These are phyloP conservation scores for Ustilago shanxiensis DNA, from an alignment of 1,284 basidiomycete genomes.

Conservation along the genomic window DNA sequence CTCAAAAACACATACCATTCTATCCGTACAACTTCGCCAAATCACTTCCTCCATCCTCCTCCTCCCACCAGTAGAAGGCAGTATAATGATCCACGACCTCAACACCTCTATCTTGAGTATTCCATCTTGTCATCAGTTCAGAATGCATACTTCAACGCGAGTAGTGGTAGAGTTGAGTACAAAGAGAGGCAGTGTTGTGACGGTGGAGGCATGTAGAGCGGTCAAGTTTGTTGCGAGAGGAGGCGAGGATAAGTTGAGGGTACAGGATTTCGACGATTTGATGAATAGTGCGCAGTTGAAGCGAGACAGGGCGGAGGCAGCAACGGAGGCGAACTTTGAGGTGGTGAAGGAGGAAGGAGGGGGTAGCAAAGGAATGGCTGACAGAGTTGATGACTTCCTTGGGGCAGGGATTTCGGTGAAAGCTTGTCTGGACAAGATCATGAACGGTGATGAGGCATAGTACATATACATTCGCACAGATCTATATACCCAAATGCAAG, in stretches of 20 bases:
- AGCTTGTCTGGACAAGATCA: conserved; percentile 5
- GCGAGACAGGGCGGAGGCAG: background rate
- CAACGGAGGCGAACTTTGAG: conserved; percentile 5
- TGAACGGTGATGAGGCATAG: background rate
- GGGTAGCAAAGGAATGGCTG: background rate
- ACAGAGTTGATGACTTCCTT: background rate
- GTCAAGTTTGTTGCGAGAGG: conserved; percentile 16
- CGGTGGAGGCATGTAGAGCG: conserved; percentile 24
- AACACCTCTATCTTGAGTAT: conserved; percentile 11
- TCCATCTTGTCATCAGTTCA: conserved; percentile 37
- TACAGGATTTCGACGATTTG: conserved; percentile 52
- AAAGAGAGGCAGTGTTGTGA: conserved; percentile 29
- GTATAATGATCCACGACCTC: conserved; percentile 43
- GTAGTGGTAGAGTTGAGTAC: conserved; percentile 26
- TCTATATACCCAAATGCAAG: conserved; percentile 1
- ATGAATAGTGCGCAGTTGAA: conserved; percentile 35
- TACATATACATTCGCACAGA: too few species aligned
- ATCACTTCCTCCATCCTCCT: conserved; percentile 28
- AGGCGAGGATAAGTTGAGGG: conserved; percentile 7
- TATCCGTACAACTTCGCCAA: conserved; percentile 37
- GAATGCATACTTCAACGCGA: conserved; percentile 38
- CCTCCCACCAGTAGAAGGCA: conserved; percentile 32
- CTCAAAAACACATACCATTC: conserved; percentile 4
- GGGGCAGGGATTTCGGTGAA: background rate
- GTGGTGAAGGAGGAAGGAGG: background rate